Evolutionary conservation across 2,329 filamentous ascomycete species (phyloP), one percentile per base, ranked within the genome.

Genomic region (Fusarium sp.): DNA sequence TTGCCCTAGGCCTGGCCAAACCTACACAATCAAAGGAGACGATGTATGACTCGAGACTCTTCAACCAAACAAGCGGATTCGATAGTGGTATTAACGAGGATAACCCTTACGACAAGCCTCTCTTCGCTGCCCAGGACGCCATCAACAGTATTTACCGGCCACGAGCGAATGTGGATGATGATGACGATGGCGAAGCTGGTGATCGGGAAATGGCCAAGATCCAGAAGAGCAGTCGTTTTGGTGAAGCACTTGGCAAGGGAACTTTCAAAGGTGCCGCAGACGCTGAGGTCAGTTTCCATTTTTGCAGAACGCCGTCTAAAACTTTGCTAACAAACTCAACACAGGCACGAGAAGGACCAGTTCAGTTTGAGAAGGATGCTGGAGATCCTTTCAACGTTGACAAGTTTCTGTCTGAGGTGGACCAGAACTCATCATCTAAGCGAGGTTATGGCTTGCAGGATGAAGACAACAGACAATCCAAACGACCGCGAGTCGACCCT

Each of bases 21-120:
- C 96, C 96, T 6, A 98, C 96, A 8, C 93, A 96, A 80, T 93
- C 91, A 56, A 92, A 92, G 61, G 96, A 99, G 82, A 91, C 93
- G 30, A 98, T 98, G 96, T 99, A 97, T 85, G 96, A 99, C 84
- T 97, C 95, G 5, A 89, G 96, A 44, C 84, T 99, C 35, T 99
- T 99, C 84, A 98, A 98, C 83, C 94, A 97, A 83, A 92, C 91
- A 11, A 95, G 93, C 76, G 96, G 96, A 0, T 97, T 99, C 80
- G 92, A 95, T 75, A 89, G 91, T 58, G 96, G 95, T 1, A 95
- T 98, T 87, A 99, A 99, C 82, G 96, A 99, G 82, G 96, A 99
- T 81, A 96, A 99, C 79, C 91, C 92, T 1, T 99, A 98, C 84
- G 96, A 98, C 82, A 98, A 98, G 83, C 96, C 96, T 26, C 86